Percentiles rank a stretch among this genome's conserved stretches.
phyloP scores from a whole-genome alignment of 1,139 yeast genomes.

The Geotrichum klebahnii region DNA sequence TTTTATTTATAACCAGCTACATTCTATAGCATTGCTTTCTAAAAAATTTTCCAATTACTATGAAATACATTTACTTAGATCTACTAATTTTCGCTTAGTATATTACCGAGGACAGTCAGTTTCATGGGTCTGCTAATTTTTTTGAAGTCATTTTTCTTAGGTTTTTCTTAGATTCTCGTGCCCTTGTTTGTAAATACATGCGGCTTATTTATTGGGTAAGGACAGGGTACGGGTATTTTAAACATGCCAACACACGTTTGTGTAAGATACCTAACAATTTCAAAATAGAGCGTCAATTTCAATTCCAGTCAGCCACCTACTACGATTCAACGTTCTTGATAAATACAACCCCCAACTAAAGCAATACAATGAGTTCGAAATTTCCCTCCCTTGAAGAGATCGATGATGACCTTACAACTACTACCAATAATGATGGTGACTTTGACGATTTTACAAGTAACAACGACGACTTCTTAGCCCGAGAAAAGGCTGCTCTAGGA shows the following conservation, averaged over 20 bases:
- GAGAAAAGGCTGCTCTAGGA: slow-evolving; percentile 83
- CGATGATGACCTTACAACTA: slow-evolving; percentile 36
- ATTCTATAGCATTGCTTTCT: too few relatives aligned
- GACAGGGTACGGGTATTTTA: neutral
- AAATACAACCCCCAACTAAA: slow-evolving; percentile 9
- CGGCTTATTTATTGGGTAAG: neutral
- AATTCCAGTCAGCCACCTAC: neutral
- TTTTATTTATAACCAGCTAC: neutral
- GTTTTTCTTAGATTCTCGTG: neutral
- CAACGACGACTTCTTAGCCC: slow-evolving; percentile 62
- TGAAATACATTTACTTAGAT: too few relatives aligned
- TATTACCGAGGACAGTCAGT: too few relatives aligned
- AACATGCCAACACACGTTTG: neutral
- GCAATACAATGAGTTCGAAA: slow-evolving; percentile 65
- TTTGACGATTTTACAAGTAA: slow-evolving; percentile 41
- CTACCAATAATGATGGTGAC: slow-evolving; percentile 25
- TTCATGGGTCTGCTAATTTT: too few relatives aligned
- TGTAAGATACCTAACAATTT: too few relatives aligned
- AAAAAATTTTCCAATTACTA: too few relatives aligned
- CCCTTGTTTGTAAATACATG: neutral
- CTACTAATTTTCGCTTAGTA: too few relatives aligned
- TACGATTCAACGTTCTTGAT: slow-evolving; percentile 5
- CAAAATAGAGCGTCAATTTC: neutral
- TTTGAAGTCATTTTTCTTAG: too few relatives aligned
- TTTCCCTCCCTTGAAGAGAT: slow-evolving; percentile 73